Evolutionary conservation across 1,284 basidiomycete genomes (phyloP).

Genomic region (Ceratobasidium papillatum): DNA sequence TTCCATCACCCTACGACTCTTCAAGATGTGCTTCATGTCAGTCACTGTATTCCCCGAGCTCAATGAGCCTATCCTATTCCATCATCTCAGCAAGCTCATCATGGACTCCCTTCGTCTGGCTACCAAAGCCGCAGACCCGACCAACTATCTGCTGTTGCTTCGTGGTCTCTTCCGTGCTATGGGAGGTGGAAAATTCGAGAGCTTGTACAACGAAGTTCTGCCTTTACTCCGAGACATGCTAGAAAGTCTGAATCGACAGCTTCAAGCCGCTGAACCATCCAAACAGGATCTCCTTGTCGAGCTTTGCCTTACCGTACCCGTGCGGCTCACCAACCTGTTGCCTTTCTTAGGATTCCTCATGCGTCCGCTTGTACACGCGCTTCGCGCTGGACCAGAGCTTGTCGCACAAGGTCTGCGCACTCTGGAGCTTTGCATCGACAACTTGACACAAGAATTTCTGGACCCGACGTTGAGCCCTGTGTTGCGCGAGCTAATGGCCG

Average conservation of each 20-base stretch:
- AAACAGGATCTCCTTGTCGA: conserved; percentile 95
- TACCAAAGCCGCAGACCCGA: conserved; percentile 88
- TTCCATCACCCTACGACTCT: conserved; percentile 86
- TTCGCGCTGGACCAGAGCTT: conserved; percentile 88
- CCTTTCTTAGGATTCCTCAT: conserved; percentile 97
- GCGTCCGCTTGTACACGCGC: conserved; percentile 93
- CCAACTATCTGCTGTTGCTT: conserved; percentile 94
- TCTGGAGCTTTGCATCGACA: conserved; percentile 99
- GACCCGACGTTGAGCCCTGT: conserved; percentile 96
- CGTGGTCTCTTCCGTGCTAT: conserved; percentile 96
- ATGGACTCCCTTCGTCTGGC: conserved; percentile 98
- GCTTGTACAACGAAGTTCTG: conserved; percentile 95
- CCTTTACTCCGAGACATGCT: conserved; percentile 97
- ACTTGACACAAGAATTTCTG: conserved; percentile 97
- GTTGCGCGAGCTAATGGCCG: conserved; percentile 93
- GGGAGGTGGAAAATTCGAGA: conserved; percentile 94
- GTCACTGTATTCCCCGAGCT: conserved; percentile 79
- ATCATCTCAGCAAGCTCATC: conserved; percentile 92
- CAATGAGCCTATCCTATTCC: conserved; percentile 93
- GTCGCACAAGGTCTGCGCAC: conserved; percentile 97
- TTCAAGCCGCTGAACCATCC: conserved; percentile 77
- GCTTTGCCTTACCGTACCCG: conserved; percentile 95
- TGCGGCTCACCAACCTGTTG: conserved; percentile 93
- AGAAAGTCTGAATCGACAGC: conserved; percentile 90
- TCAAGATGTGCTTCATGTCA: conserved; percentile 96